These are phyloP conservation scores for Lipomyces starkeyi DNA, from an alignment of 805 yeast genomes.

Conservation along the genomic window DNA sequence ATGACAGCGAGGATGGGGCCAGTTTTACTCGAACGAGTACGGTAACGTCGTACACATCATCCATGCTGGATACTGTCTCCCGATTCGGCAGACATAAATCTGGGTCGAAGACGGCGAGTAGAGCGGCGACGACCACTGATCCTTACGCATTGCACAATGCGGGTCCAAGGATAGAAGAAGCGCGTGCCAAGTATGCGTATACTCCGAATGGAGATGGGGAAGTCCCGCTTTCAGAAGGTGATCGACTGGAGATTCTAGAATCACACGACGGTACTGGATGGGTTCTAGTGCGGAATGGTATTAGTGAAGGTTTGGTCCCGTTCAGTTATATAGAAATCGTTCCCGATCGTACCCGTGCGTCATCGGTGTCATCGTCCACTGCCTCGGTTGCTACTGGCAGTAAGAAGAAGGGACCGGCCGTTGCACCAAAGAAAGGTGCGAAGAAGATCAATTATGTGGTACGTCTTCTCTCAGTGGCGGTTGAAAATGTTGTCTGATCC, in stretches of 20 bases:
- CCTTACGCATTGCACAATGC: conserved; percentile 21
- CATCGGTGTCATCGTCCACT: conserved; percentile 37
- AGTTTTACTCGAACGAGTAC: conserved; percentile 12
- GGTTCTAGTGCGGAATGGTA: conserved; percentile 68
- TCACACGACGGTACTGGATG: conserved; percentile 93
- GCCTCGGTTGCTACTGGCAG: conserved; percentile 30
- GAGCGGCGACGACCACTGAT: conserved; percentile 16
- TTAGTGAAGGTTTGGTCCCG: conserved; percentile 79
- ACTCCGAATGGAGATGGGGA: conserved; percentile 78
- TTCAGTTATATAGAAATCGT: conserved; percentile 66
- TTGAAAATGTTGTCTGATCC: background rate
- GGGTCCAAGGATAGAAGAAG: conserved; percentile 39
- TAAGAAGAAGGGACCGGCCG: conserved; percentile 73
- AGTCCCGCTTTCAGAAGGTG: conserved; percentile 64
- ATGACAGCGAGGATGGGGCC: conserved; percentile 20
- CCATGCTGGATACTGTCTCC: conserved; percentile 28
- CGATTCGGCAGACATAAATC: conserved; percentile 29
- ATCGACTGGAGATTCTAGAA: conserved; percentile 60
- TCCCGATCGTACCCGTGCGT: conserved; percentile 31
- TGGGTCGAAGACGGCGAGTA: conserved; percentile 19
- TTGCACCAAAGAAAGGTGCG: conserved; percentile 78
- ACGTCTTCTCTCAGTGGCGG: background rate
- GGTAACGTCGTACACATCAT: conserved; percentile 29
- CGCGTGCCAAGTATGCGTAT: conserved; percentile 69
- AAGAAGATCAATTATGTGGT: conserved; percentile 62